These are phyloP conservation scores for Elsinoe necatrix DNA, from an alignment of 2,329 filamentous ascomycete species.

Conservation along the genomic window DNA sequence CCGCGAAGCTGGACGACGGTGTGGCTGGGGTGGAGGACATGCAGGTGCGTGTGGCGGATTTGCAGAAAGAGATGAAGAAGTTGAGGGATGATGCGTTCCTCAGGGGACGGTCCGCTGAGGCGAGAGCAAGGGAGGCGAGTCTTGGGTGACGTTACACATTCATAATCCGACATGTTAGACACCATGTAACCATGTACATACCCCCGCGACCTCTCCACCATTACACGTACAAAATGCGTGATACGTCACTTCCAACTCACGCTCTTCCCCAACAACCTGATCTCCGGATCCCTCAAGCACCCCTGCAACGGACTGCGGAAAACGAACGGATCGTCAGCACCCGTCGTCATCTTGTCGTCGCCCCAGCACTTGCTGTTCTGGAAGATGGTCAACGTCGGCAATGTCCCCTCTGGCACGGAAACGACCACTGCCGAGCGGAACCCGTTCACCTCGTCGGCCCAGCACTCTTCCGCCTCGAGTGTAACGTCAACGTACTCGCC, in stretches of 20 bases:
- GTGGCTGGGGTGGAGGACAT: conserved; percentile 3
- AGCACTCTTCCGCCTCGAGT: not conserved
- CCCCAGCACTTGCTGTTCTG: not conserved
- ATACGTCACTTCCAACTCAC: not conserved
- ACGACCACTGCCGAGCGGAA: not conserved
- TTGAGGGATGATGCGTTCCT: conserved; percentile 15
- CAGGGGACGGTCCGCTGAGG: not conserved
- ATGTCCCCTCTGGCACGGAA: not conserved
- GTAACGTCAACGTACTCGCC: not conserved
- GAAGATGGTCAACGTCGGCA: not conserved
- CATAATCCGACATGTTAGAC: too few species aligned
- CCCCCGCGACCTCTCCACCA: not conserved
- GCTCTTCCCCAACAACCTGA: not conserved
- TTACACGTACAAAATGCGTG: too few species aligned
- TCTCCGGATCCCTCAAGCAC: not conserved
- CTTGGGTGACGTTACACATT: not conserved
- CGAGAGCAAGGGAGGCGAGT: not conserved
- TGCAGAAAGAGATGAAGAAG: conserved; percentile 7
- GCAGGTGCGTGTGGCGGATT: not conserved
- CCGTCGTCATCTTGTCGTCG: not conserved
- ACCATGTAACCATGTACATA: not conserved
- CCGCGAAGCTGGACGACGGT: not conserved
- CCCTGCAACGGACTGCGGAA: not conserved
- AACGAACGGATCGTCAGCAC: not conserved
- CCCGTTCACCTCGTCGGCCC: not conserved